These are phyloP conservation scores for Aureoboletus auriporus DNA, from an alignment of 768 basidiomycete species.

Conservation along the genomic window DNA sequence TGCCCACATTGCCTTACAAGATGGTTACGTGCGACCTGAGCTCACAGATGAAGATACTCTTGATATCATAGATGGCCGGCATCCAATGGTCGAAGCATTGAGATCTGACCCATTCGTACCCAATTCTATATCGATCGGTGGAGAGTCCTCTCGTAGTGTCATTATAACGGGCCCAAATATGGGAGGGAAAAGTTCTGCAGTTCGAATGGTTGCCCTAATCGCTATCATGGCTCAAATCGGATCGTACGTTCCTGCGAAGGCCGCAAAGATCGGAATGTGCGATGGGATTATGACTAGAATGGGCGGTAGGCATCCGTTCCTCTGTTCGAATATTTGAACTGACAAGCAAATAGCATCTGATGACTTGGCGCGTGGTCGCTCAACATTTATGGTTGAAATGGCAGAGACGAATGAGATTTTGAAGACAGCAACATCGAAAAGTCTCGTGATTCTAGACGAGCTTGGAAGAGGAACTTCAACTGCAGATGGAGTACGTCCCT, in stretches of 20 bases:
- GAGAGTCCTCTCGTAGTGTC: slow-evolving; percentile 47
- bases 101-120: slow-evolving; percentile 81
- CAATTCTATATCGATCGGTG: slow-evolving; percentile 70
- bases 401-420: slow-evolving; percentile 90
- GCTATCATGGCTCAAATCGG: slow-evolving; percentile 85
- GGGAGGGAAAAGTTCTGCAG: slow-evolving; percentile 84
- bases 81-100: slow-evolving; percentile 88
- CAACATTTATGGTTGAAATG: slow-evolving; percentile 98
- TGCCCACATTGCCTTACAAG: slow-evolving; percentile 70
- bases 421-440: slow-evolving; percentile 63
- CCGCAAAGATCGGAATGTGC: slow-evolving; percentile 71
- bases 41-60: slow-evolving; percentile 66
- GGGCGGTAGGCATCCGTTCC: slow-evolving; percentile 55
- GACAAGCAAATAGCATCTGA: slow-evolving; percentile 61
- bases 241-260: slow-evolving; percentile 81
- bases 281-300: slow-evolving; percentile 87
- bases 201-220: slow-evolving; percentile 75
- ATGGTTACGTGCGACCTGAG: slow-evolving; percentile 73
- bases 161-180: slow-evolving; percentile 86
- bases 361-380: slow-evolving; percentile 80
- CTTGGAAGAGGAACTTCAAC: slow-evolving; percentile 90
- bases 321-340: slow-evolving; percentile 1
- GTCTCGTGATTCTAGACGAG: slow-evolving; percentile 88
- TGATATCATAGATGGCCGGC: slow-evolving; percentile 79
- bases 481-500: slow-evolving; percentile 67